Percentiles rank a stretch among this genome's conserved stretches.
These are phyloP conservation scores for Xylariaceae sp. DNA, from an alignment of 2,329 filamentous ascomycete genomes.

Conservation along the genomic window DNA sequence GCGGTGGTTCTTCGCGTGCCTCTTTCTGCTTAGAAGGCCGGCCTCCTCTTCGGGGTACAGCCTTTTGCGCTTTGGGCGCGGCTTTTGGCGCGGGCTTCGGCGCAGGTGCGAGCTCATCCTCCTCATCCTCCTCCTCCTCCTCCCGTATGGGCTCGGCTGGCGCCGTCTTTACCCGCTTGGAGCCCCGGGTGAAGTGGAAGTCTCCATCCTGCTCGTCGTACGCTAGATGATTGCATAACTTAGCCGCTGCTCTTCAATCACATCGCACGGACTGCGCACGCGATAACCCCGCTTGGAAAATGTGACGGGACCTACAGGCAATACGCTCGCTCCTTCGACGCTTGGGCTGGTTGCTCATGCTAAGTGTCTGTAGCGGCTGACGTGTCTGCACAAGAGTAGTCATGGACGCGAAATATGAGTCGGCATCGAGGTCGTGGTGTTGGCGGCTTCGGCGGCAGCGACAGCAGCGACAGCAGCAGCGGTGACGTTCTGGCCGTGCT, in stretches of 20 bases:
- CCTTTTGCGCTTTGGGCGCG: conserved; percentile 19
- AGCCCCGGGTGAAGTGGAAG: conserved; percentile 66
- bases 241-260: conserved; percentile 11
- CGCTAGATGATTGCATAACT: conserved; percentile 28
- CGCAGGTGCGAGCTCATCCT: conserved; percentile 36
- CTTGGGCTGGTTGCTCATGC: conserved; percentile 60
- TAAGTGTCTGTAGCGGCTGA: conserved; percentile 61
- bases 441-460: background rate
- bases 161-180: conserved; percentile 59
- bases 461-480: conserved; percentile 1
- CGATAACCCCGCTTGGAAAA: background rate
- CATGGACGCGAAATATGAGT: conserved; percentile 52
- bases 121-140: conserved; percentile 37
- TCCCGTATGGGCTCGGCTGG: conserved; percentile 40
- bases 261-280: conserved; percentile 7
- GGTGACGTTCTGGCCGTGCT: conserved; percentile 12
- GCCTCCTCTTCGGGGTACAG: conserved; percentile 34
- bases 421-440: conserved; percentile 23
- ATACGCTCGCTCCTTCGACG: conserved; percentile 60
- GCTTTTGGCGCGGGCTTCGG: conserved; percentile 24
- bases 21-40: conserved; percentile 39
- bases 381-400: conserved; percentile 63
- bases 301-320: conserved; percentile 46
- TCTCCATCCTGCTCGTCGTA: conserved; percentile 74
- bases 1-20: conserved; percentile 21